Conservation (phyloP, 192 early-diverging fungal genomes). For the Spizellomyces sp. region DNA sequence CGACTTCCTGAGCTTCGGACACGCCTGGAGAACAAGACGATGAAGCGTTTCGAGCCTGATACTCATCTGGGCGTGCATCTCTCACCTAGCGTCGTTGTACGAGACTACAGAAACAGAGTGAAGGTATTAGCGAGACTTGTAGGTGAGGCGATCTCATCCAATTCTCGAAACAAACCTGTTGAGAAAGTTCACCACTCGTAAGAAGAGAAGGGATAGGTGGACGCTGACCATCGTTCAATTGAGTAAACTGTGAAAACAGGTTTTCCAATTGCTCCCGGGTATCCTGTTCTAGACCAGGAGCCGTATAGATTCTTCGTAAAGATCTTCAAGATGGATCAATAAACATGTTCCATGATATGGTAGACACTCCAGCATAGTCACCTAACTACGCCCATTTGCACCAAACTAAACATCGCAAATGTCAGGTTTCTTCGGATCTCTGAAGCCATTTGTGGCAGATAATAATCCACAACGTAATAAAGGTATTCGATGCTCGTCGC, state of each 20-base stretch:
- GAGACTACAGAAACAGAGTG: too few species aligned
- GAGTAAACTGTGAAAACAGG: slow-evolving; percentile 9
- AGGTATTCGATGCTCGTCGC: slow-evolving; percentile 15
- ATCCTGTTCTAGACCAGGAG: not conserved
- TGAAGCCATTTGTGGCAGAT: not conserved
- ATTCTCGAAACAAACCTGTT: too few species aligned
- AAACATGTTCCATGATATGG: not conserved
- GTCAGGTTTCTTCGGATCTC: slow-evolving; percentile 10
- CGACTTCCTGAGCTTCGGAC: not conserved
- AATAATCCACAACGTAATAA: slow-evolving; percentile 2
- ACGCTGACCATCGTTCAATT: not conserved
- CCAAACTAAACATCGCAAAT: slow-evolving; percentile 9
- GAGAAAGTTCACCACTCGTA: too few species aligned
- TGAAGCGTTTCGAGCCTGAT: too few species aligned
- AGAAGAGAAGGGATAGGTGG: too few species aligned
- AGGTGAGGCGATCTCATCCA: too few species aligned
- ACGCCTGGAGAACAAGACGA: not conserved
- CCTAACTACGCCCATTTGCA: slow-evolving; percentile 7
- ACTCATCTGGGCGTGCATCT: too few species aligned
- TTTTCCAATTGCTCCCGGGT: slow-evolving; percentile 9
- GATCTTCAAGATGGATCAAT: not conserved
- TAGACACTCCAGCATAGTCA: not conserved
- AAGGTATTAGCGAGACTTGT: too few species aligned
- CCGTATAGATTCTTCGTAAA: not conserved
- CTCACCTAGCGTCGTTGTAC: too few species aligned